Evolutionary conservation across 176 grass and related monocot genomes (phyloP).

Genomic region (Musa beccarii): DNA sequence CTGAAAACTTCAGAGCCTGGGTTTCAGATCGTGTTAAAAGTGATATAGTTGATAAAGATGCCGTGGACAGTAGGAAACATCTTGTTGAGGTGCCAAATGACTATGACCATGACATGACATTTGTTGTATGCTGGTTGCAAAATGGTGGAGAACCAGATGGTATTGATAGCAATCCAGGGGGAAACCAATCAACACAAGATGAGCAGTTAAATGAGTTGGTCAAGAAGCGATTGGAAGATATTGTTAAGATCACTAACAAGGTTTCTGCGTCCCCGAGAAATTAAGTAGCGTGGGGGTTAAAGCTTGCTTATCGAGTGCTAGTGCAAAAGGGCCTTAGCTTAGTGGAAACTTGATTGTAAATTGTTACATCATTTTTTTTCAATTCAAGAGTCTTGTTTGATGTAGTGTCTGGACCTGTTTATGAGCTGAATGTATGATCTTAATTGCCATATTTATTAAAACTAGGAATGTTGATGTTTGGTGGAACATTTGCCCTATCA

Average conservation of each 20-base stretch:
- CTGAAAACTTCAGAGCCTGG: slow-evolving; percentile 67
- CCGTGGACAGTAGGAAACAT: slow-evolving; percentile 42
- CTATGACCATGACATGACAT: slow-evolving; percentile 40
- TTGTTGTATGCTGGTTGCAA: slow-evolving; percentile 53
- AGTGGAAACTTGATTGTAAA: slow-evolving; percentile 13
- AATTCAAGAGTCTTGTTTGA: neutral
- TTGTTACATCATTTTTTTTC: slow-evolving; percentile 21
- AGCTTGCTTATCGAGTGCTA: neutral
- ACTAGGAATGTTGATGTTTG: neutral
- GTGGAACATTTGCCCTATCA: neutral
- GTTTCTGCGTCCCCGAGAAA: slow-evolving; percentile 7
- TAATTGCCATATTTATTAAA: neutral
- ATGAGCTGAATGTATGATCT: neutral
- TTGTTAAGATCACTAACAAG: slow-evolving; percentile 46
- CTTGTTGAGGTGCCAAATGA: slow-evolving; percentile 48
- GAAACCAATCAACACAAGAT: slow-evolving; percentile 46
- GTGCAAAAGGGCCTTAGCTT: slow-evolving; percentile 20
- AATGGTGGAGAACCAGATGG: slow-evolving; percentile 23
- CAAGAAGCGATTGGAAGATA: slow-evolving; percentile 55
- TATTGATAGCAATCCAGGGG: slow-evolving; percentile 30
- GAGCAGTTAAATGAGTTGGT: slow-evolving; percentile 69
- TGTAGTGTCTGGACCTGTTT: neutral
- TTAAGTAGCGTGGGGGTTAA: neutral
- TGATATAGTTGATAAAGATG: slow-evolving; percentile 42
- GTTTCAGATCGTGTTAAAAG: slow-evolving; percentile 59